Evolutionary conservation across 805 yeast genomes (phyloP).

Genomic region (Isabelozyma pseudorhagii): DNA sequence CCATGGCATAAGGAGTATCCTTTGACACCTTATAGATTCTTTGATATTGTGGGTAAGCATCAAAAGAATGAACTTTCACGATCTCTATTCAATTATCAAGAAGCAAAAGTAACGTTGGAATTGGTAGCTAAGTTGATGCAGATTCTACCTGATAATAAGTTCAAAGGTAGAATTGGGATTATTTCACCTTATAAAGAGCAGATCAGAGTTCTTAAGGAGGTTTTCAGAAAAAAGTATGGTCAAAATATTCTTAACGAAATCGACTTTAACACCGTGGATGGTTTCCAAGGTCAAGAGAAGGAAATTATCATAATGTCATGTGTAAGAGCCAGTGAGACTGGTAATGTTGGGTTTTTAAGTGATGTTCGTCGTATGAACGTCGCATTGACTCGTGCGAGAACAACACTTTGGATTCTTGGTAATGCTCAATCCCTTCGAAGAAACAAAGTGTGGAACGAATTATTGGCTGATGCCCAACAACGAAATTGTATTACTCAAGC

Average conservation of each 20-base stretch:
- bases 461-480: constrained; percentile 61
- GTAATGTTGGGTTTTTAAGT: constrained; percentile 79
- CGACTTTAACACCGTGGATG: constrained; percentile 94
- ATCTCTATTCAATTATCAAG: constrained; percentile 69
- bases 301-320: constrained; percentile 92
- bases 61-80: constrained; percentile 59
- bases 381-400: constrained; percentile 88
- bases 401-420: constrained; percentile 92
- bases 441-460: constrained; percentile 70
- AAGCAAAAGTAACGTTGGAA: constrained; percentile 71
- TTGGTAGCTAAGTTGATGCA: constrained; percentile 51
- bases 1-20: constrained; percentile 68
- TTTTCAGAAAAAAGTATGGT: constrained; percentile 64
- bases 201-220: constrained; percentile 52
- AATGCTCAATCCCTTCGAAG: constrained; percentile 60
- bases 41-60: constrained; percentile 63
- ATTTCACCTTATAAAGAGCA: constrained; percentile 96
- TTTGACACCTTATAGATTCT: constrained; percentile 76
- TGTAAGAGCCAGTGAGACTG: constrained; percentile 78
- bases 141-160: constrained; percentile 47
- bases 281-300: constrained; percentile 91
- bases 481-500: constrained; percentile 39
- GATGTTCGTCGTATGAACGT: constrained; percentile 97
- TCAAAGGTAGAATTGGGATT: constrained; percentile 77
- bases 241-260: constrained; percentile 57